Base-by-base conservation (phyloP, 495 filamentous ascomycete genomes). In the Neurospora tetraspora region DNA sequence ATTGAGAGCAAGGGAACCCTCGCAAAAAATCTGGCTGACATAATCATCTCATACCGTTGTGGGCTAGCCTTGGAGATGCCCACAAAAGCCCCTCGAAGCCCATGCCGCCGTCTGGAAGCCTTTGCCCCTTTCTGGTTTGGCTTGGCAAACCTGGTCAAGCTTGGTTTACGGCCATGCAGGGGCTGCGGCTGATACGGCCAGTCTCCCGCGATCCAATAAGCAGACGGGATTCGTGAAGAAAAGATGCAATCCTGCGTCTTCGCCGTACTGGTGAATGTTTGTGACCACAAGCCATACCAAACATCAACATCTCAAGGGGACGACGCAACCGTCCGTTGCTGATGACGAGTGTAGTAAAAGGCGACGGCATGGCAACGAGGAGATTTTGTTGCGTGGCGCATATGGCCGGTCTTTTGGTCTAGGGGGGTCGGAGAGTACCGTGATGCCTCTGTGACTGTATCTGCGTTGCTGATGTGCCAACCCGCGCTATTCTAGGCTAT, bases 151-250 rank as follows among this genome's bases (percentile, higher is more conserved):
- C 14, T 65, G 14, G 53, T 9, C 27, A 14, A 61, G 53, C 27
- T 18, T 31, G 53, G 27, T 7, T 61, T 61, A 61, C 53, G 53
- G 5, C 53, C 23, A 61, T 61, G 53, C 53, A 36, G 45, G 70
- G 70, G 70, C 70, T 34, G 31, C 70, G 70, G 70, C 45, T 40
- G 70, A 38, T 37, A 37, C 45, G 70, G 45, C 59, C 43, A 36
- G 45, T 36, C 59, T 71, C 45, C 70, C 70, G 45, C 70, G 70
- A 71, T 36, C 70, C 70, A 71, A 71, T 71, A 12, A 42, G 69
- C 20, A 45, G 69, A 23, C 69, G 5, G 39, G 5, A 23, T 31
- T 23, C 39, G 40, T 11, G 39, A 31, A 71, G 27, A 42, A 45
- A 39, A 34, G 27, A 65, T 18, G 53, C 27, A 65, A 65, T 65